Evolutionary conservation across 2,329 filamentous ascomycete species (phyloP).

Genomic region (Penicillium sp.): DNA sequence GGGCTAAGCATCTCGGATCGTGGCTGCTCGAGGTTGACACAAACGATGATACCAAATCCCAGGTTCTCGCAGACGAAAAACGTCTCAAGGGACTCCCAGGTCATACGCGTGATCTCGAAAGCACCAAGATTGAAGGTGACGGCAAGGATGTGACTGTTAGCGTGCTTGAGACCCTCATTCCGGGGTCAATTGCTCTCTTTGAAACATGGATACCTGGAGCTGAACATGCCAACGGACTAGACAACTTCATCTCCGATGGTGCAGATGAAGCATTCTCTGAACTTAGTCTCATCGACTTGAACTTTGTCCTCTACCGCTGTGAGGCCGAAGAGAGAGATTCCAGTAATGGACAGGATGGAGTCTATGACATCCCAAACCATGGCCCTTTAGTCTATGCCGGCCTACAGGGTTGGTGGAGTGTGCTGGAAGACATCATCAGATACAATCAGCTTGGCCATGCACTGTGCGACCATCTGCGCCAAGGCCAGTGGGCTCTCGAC

Average conservation of each 20-base stretch:
- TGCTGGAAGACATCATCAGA: constrained; percentile 76
- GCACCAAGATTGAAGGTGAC: constrained; percentile 68
- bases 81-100: constrained; percentile 80
- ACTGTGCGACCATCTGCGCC: constrained; percentile 84
- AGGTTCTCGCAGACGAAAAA: constrained; percentile 65
- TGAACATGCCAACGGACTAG: constrained; percentile 78
- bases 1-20: constrained; percentile 79
- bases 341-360: constrained; percentile 77
- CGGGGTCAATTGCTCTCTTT: constrained; percentile 90
- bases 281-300: constrained; percentile 76
- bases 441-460: constrained; percentile 92
- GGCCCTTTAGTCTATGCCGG: constrained; percentile 90
- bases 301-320: constrained; percentile 86
- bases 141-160: constrained; percentile 74
- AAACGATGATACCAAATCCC: constrained; percentile 65
- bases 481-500: constrained; percentile 89
- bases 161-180: constrained; percentile 79
- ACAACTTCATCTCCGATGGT: constrained; percentile 80
- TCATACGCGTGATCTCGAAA: constrained; percentile 69
- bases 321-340: constrained; percentile 83
- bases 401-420: constrained; percentile 97
- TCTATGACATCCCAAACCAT: constrained; percentile 79
- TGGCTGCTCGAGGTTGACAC: constrained; percentile 90
- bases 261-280: constrained; percentile 73
- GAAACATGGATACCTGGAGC: constrained; percentile 92